phyloP scores from a whole-genome alignment of 495 filamentous ascomycete genomes.

The Aspergillus sclerotiicarbonarius region DNA sequence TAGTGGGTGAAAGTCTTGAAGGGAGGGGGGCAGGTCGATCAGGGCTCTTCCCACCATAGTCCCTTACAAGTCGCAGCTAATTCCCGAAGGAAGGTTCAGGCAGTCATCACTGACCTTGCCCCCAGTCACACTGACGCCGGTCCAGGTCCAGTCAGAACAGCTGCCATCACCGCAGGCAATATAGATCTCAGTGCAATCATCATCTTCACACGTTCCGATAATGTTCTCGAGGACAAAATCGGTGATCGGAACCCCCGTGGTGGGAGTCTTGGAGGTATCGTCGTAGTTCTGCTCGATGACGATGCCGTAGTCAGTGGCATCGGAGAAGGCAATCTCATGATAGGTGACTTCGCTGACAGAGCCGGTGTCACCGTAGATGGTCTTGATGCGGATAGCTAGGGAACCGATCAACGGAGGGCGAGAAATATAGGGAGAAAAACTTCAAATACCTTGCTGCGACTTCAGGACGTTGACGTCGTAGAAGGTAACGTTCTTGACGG shows the following conservation, averaged over 20 bases:
- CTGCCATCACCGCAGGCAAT: slow-evolving; percentile 50
- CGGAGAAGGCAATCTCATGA: slow-evolving; percentile 55
- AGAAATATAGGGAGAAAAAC: too few relatives aligned
- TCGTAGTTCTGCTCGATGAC: slow-evolving; percentile 69
- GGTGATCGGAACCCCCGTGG: slow-evolving; percentile 59
- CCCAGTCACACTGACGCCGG: slow-evolving; percentile 43
- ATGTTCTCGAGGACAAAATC: slow-evolving; percentile 50
- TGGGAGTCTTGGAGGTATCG: slow-evolving; percentile 54
- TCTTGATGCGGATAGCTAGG: slow-evolving; percentile 57
- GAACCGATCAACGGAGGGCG: too few relatives aligned
- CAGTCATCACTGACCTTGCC: slow-evolving; percentile 43
- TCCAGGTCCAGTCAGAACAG: slow-evolving; percentile 46
- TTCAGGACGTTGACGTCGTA: slow-evolving; percentile 49
- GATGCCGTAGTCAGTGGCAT: slow-evolving; percentile 58
- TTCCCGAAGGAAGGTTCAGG: slow-evolving; percentile 33
- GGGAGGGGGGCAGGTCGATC: too few relatives aligned
- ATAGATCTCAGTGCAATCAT: slow-evolving; percentile 41
- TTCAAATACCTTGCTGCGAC: slow-evolving; percentile 31
- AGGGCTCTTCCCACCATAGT: too few relatives aligned
- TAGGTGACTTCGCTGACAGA: slow-evolving; percentile 58
- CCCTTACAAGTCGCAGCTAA: neutral
- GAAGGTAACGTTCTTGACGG: slow-evolving; percentile 55
- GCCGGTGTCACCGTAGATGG: slow-evolving; percentile 55
- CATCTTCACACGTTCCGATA: slow-evolving; percentile 42
- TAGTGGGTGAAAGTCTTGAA: too few relatives aligned